A percentile compares a stretch with the other conserved stretches of the same genome.
phyloP scores from a whole-genome alignment of 495 filamentous ascomycete species.

The Aspergillus steynii region DNA sequence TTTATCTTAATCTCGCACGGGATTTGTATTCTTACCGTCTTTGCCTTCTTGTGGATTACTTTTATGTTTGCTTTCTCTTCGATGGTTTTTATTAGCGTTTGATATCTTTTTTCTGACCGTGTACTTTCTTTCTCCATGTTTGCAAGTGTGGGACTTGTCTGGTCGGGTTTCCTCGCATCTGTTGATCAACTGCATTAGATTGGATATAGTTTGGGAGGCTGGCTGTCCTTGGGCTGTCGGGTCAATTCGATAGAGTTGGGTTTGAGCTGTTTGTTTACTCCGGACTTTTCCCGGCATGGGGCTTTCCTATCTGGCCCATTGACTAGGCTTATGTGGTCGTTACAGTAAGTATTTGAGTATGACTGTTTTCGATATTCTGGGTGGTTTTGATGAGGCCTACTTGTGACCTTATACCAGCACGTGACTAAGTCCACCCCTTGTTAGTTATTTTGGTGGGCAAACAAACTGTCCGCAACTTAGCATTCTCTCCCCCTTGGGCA shows the following conservation, averaged over 20 bases:
- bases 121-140: neutral
- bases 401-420: too few species aligned
- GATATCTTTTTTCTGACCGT: neutral
- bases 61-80: conserved; percentile 10
- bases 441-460: too few species aligned
- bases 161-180: neutral
- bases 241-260: neutral
- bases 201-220: neutral
- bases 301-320: too few species aligned
- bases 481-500: too few species aligned
- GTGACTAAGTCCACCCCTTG: too few species aligned
- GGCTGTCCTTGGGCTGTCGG: neutral
- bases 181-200: neutral
- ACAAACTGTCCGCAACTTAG: too few species aligned
- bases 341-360: too few species aligned
- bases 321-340: too few species aligned
- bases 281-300: too few species aligned
- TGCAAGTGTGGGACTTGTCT: neutral
- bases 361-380: too few species aligned
- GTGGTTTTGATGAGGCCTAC: too few species aligned
- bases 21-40: conserved; percentile 1
- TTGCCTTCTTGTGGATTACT: conserved; percentile 1
- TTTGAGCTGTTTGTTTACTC: neutral
- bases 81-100: neutral
- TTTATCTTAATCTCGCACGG: neutral